These are phyloP conservation scores for Eucalyptus pauciflora DNA, from an alignment of 345 rosid species.

Conservation along the genomic window DNA sequence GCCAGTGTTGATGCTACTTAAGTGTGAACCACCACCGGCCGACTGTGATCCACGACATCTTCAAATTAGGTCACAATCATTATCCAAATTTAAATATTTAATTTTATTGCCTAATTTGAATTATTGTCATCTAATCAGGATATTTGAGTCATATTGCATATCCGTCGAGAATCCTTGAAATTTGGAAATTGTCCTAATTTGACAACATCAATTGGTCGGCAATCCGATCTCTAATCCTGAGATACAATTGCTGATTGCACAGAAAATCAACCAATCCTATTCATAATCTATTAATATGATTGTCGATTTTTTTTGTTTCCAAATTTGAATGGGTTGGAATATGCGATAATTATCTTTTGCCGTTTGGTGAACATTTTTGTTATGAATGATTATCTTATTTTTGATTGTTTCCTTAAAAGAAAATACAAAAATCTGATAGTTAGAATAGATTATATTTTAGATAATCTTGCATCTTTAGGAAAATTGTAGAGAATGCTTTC, in stretches of 20 bases:
- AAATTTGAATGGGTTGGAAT: too few relatives aligned
- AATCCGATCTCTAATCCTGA: neutral
- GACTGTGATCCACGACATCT: fast-evolving
- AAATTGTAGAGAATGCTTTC: too few relatives aligned
- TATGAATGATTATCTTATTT: too few relatives aligned
- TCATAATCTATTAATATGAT: neutral
- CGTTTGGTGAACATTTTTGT: too few relatives aligned
- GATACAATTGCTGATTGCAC: neutral
- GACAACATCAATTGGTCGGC: neutral
- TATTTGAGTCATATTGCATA: neutral
- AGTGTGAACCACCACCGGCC: fast-evolving
- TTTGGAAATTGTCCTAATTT: neutral
- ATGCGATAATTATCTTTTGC: too few relatives aligned
- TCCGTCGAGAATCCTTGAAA: neutral
- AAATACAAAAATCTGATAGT: too few relatives aligned
- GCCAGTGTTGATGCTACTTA: fast-evolving
- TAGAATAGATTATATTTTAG: too few relatives aligned
- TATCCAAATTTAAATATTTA: neutral
- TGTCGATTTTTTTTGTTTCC: too few relatives aligned
- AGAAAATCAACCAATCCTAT: neutral
- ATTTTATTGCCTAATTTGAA: neutral
- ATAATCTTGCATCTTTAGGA: too few relatives aligned
- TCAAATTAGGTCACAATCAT: neutral
- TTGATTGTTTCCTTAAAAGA: too few relatives aligned
- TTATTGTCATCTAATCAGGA: neutral